Base-by-base conservation (phyloP, 139 green algal species). In the Marvania coccoides region DNA sequence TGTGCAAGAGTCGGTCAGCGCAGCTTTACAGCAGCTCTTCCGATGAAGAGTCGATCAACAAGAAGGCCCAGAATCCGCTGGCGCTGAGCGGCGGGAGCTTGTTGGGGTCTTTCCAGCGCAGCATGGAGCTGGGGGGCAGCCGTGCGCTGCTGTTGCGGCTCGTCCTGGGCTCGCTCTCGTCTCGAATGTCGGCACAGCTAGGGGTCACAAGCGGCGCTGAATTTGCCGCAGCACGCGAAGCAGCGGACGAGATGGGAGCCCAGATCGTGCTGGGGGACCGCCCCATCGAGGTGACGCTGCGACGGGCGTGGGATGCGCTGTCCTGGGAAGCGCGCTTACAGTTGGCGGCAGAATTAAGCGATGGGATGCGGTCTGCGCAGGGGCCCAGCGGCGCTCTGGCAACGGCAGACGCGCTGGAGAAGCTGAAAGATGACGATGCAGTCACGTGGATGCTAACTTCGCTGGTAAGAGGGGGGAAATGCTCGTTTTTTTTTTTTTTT, bases 231-330 rank as follows among this genome's bases (percentile, higher is more conserved):
- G 87, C 83, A 0, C 55, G 69, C 19, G 26, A 36, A 1, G 79
- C 77, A 24, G 82, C 86, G 4, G 84, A 85, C 13, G 77, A 61
- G 23, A 70, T 85, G 7, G 75, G 63, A 0, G 70, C 78, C n/a
- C 66, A 85, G 36, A 29, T 95, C n/a, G 88, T 95, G 57, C 73
- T 95, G 35, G 88, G 88, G 0, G 88, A 95, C 70, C 54, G 88
- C 37, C 88, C 86, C 0, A 89, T 95, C 26, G 88, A 95, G 69
- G 88, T 95, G 37, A 94, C 78, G 6, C 74, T 94, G 62, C 53
- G 72, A 61, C 73, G 87, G 0, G 85, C 82, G 0, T 93, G 86
- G 86, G 71, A 68, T 0, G 79, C 79, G n/a, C 61, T 90, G 69
- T 48, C 29, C 45, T 76, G 65, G 65, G 6, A 10, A 4, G 60